A percentile compares a stretch with the other conserved stretches of the same genome.
Conservation (phyloP, 345 rosid genomes). For the Corchorus capsularis region DNA sequence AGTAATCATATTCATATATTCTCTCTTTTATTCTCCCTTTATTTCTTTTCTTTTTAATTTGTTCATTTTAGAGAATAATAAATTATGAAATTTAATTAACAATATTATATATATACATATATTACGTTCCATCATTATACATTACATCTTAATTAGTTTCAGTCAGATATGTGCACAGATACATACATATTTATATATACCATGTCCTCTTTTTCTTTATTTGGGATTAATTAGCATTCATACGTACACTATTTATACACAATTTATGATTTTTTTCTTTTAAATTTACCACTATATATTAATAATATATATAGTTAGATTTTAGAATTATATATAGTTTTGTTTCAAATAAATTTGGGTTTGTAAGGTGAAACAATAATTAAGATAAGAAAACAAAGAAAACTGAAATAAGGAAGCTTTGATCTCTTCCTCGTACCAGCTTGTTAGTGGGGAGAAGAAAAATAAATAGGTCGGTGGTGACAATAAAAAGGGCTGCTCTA, state of each 20-base stretch:
- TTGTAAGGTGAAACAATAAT: background rate
- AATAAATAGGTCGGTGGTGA: slow-evolving; percentile 27
- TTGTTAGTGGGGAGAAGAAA: slow-evolving; percentile 22
- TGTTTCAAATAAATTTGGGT: background rate
- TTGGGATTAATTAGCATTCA: background rate
- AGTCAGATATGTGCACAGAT: background rate
- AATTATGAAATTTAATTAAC: slow-evolving; percentile 18
- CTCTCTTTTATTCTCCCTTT: background rate
- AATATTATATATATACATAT: background rate
- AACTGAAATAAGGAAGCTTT: background rate
- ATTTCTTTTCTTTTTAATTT: background rate
- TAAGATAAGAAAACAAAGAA: background rate
- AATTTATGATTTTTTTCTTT: background rate
- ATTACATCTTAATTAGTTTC: background rate
- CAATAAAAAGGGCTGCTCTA: slow-evolving; percentile 4
- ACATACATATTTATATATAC: background rate
- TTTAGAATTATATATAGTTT: too few relatives aligned
- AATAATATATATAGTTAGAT: too few relatives aligned
- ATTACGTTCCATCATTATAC: background rate
- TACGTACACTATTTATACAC: background rate
- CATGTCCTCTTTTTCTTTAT: slow-evolving; percentile 4
- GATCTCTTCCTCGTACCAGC: slow-evolving; percentile 32
- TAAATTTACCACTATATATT: background rate
- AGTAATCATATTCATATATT: background rate
- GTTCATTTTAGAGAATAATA: slow-evolving; percentile 22